Conservation (phyloP, 2,329 filamentous ascomycete species). For the Sordariomycetes sp. region DNA sequence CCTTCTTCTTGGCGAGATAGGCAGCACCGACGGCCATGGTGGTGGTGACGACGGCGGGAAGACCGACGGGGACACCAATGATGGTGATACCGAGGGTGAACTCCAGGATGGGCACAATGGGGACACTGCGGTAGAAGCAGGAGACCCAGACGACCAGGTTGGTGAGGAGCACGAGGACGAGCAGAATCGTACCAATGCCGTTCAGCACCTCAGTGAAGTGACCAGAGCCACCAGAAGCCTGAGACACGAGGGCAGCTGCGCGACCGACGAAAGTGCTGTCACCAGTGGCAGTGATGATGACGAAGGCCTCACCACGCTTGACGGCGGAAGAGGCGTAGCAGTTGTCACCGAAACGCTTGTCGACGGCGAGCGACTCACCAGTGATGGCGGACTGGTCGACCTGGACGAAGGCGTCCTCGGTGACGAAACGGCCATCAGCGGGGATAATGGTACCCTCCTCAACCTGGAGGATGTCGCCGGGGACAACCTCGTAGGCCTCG, state of each 20-base stretch:
- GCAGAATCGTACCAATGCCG: constrained; percentile 68
- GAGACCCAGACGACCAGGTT: constrained; percentile 75
- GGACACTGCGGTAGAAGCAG: constrained; percentile 77
- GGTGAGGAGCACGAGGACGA: constrained; percentile 69
- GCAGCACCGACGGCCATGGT: constrained; percentile 91
- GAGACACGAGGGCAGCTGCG: constrained; percentile 72
- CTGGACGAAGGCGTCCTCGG: constrained; percentile 73
- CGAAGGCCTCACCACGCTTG: constrained; percentile 79
- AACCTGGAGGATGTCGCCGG: constrained; percentile 79
- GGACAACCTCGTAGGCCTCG: constrained; percentile 72
- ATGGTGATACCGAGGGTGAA: constrained; percentile 86
- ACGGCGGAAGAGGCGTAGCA: constrained; percentile 79
- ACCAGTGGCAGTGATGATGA: constrained; percentile 73
- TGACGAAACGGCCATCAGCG: constrained; percentile 76
- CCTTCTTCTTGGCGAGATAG: constrained; percentile 84
- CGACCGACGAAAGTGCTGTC: constrained; percentile 86
- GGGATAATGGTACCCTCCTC: constrained; percentile 80
- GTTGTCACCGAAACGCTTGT: constrained; percentile 71
- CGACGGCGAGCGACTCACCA: constrained; percentile 80
- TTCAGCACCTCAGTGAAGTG: constrained; percentile 89
- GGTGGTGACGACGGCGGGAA: constrained; percentile 84
- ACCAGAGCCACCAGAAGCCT: constrained; percentile 59
- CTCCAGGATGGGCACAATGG: constrained; percentile 64
- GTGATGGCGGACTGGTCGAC: constrained; percentile 89
- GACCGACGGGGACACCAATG: constrained; percentile 84